These are phyloP conservation scores for Xylariaceae sp. DNA, from an alignment of 2,329 filamentous ascomycete species.

Conservation along the genomic window DNA sequence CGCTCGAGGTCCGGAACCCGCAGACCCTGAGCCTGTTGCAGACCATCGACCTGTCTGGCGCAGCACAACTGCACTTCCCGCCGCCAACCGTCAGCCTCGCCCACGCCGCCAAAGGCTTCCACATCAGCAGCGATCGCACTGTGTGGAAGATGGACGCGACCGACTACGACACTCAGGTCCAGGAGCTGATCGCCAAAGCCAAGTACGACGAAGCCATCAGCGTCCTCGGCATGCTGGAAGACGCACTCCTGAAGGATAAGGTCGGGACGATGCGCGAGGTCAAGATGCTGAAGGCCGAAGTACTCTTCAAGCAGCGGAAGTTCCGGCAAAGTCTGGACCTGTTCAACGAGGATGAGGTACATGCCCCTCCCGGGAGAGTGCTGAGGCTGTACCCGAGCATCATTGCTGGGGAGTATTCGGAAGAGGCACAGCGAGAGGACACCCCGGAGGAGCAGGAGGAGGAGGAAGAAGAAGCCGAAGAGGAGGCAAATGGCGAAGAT, in stretches of 20 bases:
- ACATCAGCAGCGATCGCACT: conserved; percentile 82
- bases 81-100: conserved; percentile 90
- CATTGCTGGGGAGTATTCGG: conserved; percentile 76
- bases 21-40: conserved; percentile 87
- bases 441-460: conserved; percentile 37
- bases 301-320: conserved; percentile 72
- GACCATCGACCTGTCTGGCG: conserved; percentile 72
- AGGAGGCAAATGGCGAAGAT: conserved; percentile 23
- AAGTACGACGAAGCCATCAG: conserved; percentile 89
- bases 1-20: conserved; percentile 84
- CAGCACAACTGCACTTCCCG: conserved; percentile 80
- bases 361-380: conserved; percentile 82
- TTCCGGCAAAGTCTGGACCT: conserved; percentile 83
- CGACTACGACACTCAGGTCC: conserved; percentile 83
- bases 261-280: conserved; percentile 71
- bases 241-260: conserved; percentile 82
- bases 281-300: conserved; percentile 85
- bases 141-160: conserved; percentile 96
- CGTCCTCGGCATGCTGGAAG: conserved; percentile 81
- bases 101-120: conserved; percentile 91
- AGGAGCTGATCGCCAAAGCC: conserved; percentile 66
- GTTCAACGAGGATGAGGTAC: conserved; percentile 75
- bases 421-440: conserved; percentile 38
- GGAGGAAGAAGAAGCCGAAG: conserved; percentile 28
- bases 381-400: conserved; percentile 74